Base-by-base conservation (phyloP, 768 basidiomycete genomes). In the Lactarius tabidus region DNA sequence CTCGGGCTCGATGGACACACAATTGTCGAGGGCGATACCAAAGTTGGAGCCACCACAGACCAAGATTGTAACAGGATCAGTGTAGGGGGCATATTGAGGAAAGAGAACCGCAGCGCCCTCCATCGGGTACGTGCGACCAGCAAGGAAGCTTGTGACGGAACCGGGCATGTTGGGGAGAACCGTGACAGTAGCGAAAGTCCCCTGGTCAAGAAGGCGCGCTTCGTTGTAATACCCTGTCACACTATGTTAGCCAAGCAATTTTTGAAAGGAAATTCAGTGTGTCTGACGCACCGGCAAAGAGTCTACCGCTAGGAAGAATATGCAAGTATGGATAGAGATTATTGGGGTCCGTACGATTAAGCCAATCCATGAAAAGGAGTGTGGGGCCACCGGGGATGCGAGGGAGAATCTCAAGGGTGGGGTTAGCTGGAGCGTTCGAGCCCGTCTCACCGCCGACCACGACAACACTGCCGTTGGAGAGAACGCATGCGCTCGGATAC, bases 311-410 rank as follows among this genome's bases (percentile, higher is more conserved):
- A 0, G 91, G 90, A 17, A 93, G 80, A 7, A 91, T 80, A 60
- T 87, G 74, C 35, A 92, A 75, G 79, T 89, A 92, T 0, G 91
- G 90, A 70, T 93, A 93, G 55, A 93, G 74, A 70, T 91, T 91
- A 71, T 89, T 85, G 1, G 91, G 91, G 70, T 92, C 86, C 5
- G 39, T 39, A 18, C 39, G 39, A 39, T 17, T 15, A 39, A 39
- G 39, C 39, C 39, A 39, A 17, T 39, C 39, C 14, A 39, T 14
- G 39, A 18, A 18, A 1, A 39, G 2, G 1, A 17, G 39, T 39
- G 39, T 18, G 10, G 8, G 9, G 17, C 41, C 39, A 39, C 39
- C 39, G 18, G 17, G 17, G 17, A 18, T 5, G 17, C 6, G 39
- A 39, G 39, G 39, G 39, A 39, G 39, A 39, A 39, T 39, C 17